Evolutionary conservation across 2,329 filamentous ascomycete species (phyloP).

Genomic region (Aspergillus fumigatus): DNA sequence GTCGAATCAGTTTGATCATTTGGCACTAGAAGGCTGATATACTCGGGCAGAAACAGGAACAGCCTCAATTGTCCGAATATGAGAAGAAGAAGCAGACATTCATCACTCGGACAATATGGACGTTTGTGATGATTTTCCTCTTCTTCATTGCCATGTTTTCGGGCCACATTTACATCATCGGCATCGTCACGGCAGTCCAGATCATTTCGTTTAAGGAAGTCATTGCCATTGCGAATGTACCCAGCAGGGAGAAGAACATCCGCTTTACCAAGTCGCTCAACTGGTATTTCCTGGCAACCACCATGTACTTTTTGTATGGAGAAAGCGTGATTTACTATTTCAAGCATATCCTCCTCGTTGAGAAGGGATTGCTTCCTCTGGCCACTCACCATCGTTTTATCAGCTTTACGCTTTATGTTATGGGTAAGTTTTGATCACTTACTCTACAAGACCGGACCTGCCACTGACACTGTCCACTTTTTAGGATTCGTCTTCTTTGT

Average conservation of each 20-base stretch:
- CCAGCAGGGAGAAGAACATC: conserved; percentile 82
- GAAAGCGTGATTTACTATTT: conserved; percentile 99
- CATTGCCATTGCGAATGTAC: conserved; percentile 93
- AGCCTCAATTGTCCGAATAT: conserved; percentile 62
- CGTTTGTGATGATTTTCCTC: conserved; percentile 88
- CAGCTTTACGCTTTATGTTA: conserved; percentile 95
- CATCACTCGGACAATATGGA: conserved; percentile 95
- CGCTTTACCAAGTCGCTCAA: conserved; percentile 94
- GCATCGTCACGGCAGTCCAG: conserved; percentile 86
- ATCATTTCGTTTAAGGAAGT: conserved; percentile 99
- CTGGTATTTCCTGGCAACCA: conserved; percentile 98
- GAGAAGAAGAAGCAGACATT: conserved; percentile 99
- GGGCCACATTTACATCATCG: conserved; percentile 95
- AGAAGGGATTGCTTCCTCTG: conserved; percentile 85
- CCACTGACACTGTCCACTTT: conserved; percentile 9
- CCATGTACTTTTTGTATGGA: conserved; percentile 98
- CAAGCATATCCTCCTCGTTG: conserved; percentile 95
- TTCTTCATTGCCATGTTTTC: conserved; percentile 94
- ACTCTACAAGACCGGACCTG: background rate
- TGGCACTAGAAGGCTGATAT: conserved; percentile 3
- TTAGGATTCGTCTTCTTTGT: conserved; percentile 97
- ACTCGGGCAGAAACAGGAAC: conserved; percentile 31
- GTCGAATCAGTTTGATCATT: background rate
- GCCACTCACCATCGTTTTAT: conserved; percentile 98
- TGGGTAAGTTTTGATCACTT: conserved; percentile 59